phyloP scores from a whole-genome alignment of 1,284 basidiomycete genomes.

The Flammula alnicola region DNA sequence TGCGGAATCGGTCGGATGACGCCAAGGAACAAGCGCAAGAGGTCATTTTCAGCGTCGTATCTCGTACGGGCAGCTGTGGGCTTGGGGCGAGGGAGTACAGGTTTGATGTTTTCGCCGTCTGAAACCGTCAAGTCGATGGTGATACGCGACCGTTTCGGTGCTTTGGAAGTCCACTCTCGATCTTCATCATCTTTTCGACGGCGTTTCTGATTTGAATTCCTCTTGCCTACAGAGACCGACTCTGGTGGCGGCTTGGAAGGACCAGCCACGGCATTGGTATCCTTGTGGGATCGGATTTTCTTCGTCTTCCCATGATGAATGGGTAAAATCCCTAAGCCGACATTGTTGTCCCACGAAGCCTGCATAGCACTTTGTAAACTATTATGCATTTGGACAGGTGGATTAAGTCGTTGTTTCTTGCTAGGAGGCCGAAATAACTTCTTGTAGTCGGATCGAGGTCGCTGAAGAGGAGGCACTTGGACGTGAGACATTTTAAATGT shows the following conservation, averaged over 20 bases:
- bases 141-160: neutral
- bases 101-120: neutral
- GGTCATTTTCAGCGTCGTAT: neutral
- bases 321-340: constrained; percentile 4
- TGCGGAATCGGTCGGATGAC: neutral
- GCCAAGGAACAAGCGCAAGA: neutral
- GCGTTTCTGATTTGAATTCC: neutral
- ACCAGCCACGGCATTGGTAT: neutral
- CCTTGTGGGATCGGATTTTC: neutral
- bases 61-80: neutral
- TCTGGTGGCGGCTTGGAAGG: neutral
- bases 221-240: neutral
- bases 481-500: constrained; percentile 10
- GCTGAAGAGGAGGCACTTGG: constrained; percentile 13
- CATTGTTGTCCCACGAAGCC: constrained; percentile 16
- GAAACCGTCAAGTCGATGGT: constrained; percentile 20
- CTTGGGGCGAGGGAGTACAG: neutral
- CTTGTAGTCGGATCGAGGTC: constrained; percentile 14
- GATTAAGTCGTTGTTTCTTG: constrained; percentile 1
- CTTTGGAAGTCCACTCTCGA: neutral
- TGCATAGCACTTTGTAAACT: constrained; percentile 15
- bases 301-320: neutral
- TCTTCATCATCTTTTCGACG: neutral
- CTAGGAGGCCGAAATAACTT: neutral
- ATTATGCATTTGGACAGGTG: neutral